phyloP scores from a whole-genome alignment of 176 grass and related monocot genomes.

The Zoysia japonica region DNA sequence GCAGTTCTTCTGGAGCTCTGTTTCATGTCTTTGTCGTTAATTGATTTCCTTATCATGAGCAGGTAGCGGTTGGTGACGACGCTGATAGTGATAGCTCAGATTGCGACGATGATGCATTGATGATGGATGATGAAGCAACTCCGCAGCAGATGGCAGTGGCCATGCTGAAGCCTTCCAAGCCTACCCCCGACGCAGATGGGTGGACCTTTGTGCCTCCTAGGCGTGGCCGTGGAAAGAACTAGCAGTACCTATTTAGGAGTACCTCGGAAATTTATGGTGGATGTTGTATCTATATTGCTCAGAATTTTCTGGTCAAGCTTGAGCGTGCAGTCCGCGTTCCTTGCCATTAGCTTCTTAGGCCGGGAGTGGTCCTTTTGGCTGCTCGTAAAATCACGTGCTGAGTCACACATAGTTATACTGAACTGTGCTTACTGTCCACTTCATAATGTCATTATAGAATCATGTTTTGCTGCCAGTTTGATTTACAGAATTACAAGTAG shows the following conservation, averaged over 20 bases:
- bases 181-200: slow-evolving; percentile 63
- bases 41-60: slow-evolving; percentile 19
- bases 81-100: slow-evolving; percentile 54
- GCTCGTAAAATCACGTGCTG: not conserved
- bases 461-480: too few relatives aligned
- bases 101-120: slow-evolving; percentile 22
- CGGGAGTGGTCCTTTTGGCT: not conserved
- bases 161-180: slow-evolving; percentile 40
- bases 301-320: too few relatives aligned
- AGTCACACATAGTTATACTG: not conserved
- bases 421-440: not conserved
- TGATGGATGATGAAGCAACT: slow-evolving; percentile 47
- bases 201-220: slow-evolving; percentile 74
- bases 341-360: not conserved
- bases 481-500: too few relatives aligned
- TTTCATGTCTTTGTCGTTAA: not conserved
- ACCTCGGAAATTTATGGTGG: not conserved
- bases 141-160: slow-evolving; percentile 46
- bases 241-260: not conserved
- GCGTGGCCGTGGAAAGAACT: slow-evolving; percentile 47
- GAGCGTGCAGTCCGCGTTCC: not conserved
- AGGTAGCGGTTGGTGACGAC: slow-evolving; percentile 40
- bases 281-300: not conserved
- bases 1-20: not conserved
- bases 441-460: too few relatives aligned